These are phyloP conservation scores for Pachyrhizus erosus DNA, from an alignment of 306 rosid genomes.

Conservation along the genomic window DNA sequence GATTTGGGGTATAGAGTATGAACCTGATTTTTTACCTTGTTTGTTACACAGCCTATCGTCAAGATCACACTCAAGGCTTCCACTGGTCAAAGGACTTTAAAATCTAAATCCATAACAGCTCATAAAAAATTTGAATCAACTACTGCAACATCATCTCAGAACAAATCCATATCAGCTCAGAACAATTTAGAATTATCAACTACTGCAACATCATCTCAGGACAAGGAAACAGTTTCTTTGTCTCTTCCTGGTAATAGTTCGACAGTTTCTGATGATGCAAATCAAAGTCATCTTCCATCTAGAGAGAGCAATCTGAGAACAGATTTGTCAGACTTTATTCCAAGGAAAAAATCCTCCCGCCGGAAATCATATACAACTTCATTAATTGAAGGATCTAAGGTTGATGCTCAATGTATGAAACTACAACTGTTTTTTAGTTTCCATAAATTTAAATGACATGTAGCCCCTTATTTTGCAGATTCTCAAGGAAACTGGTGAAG, in stretches of 20 bases:
- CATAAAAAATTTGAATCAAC: slow-evolving; percentile 48
- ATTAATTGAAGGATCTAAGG: slow-evolving; percentile 79
- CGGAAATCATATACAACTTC: slow-evolving; percentile 80
- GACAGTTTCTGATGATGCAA: slow-evolving; percentile 45
- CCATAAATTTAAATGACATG: slow-evolving; percentile 34
- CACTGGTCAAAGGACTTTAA: slow-evolving; percentile 50
- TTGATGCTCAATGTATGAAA: slow-evolving; percentile 42
- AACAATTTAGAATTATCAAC: slow-evolving; percentile 50
- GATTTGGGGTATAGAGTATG: not conserved
- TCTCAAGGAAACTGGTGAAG: slow-evolving; percentile 62
- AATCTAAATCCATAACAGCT: slow-evolving; percentile 48
- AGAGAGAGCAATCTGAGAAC: slow-evolving; percentile 48
- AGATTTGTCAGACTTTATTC: slow-evolving; percentile 40
- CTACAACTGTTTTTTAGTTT: slow-evolving; percentile 18
- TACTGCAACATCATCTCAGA: slow-evolving; percentile 56
- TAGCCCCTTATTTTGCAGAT: slow-evolving; percentile 55
- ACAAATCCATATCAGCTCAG: slow-evolving; percentile 43
- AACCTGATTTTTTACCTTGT: slow-evolving; percentile 33
- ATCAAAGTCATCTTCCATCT: slow-evolving; percentile 51
- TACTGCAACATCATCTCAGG: slow-evolving; percentile 55
- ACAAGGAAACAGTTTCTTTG: slow-evolving; percentile 43
- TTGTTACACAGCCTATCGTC: slow-evolving; percentile 65
- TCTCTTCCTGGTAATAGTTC: slow-evolving; percentile 49
- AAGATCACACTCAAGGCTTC: slow-evolving; percentile 57
- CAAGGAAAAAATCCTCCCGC: slow-evolving; percentile 60